These are phyloP conservation scores for Arachnopeziza araneosa DNA, from an alignment of 2,329 filamentous ascomycete genomes.

Conservation along the genomic window DNA sequence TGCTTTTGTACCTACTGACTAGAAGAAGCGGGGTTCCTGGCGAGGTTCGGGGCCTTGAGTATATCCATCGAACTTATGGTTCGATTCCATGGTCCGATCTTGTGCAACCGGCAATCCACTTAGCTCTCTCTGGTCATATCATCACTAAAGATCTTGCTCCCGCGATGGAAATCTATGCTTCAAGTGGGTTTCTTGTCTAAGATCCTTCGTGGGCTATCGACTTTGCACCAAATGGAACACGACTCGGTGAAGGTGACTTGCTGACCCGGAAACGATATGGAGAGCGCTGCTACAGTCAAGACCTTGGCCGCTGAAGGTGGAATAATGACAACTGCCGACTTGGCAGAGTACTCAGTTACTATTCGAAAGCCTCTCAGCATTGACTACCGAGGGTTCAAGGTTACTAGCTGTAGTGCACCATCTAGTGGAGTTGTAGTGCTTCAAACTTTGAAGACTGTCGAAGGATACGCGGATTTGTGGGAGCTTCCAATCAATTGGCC, in stretches of 20 bases:
- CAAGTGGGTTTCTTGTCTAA: not conserved
- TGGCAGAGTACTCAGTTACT: conserved; percentile 64
- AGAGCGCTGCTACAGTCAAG: conserved; percentile 65
- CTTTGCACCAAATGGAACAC: conserved; percentile 79
- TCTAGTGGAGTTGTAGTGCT: conserved; percentile 70
- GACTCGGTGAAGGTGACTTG: too few relatives aligned
- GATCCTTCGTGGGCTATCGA: conserved; percentile 51
- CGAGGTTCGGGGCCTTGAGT: conserved; percentile 33
- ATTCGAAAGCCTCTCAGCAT: conserved; percentile 57
- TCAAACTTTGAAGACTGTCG: conserved; percentile 67
- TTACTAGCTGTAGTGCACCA: conserved; percentile 65
- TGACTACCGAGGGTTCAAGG: conserved; percentile 60
- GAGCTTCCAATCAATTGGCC: conserved; percentile 36
- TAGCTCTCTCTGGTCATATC: conserved; percentile 51
- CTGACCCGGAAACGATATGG: too few relatives aligned
- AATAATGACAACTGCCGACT: conserved; percentile 74
- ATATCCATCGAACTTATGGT: conserved; percentile 40
- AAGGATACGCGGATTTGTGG: conserved; percentile 48
- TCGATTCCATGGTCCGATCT: conserved; percentile 46
- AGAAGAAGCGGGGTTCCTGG: conserved; percentile 39
- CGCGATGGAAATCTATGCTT: conserved; percentile 29
- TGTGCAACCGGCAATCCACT: conserved; percentile 50
- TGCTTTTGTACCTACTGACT: conserved; percentile 15
- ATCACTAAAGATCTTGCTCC: conserved; percentile 48
- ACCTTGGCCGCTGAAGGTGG: conserved; percentile 64